Percentiles rank a stretch among this genome's conserved stretches.
Evolutionary conservation across 2,329 filamentous ascomycete genomes (phyloP).

Genomic region (Verruconis gallopava): DNA sequence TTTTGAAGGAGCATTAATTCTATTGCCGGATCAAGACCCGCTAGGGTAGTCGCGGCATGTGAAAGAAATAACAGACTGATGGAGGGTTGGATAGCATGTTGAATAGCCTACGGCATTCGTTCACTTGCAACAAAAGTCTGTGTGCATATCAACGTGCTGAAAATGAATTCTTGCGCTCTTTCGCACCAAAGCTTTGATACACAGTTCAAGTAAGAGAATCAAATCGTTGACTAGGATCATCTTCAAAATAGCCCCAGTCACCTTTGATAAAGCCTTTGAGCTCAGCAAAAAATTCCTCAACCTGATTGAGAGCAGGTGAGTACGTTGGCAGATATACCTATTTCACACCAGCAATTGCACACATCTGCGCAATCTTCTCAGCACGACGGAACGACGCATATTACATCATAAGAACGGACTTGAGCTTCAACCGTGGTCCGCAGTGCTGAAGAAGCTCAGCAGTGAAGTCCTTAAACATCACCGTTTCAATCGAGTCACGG

Average conservation of each 20-base stretch:
- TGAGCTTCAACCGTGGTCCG: slow-evolving; percentile 21
- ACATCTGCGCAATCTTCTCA: slow-evolving; percentile 19
- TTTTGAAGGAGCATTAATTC: too few species aligned
- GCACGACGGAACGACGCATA: slow-evolving; percentile 22
- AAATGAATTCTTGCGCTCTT: too few species aligned
- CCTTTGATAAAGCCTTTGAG: slow-evolving; percentile 17
- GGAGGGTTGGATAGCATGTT: too few species aligned
- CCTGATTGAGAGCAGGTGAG: slow-evolving; percentile 13
- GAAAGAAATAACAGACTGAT: too few species aligned
- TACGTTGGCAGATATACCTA: slow-evolving; percentile 6
- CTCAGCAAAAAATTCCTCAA: slow-evolving; percentile 18
- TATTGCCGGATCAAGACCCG: too few species aligned
- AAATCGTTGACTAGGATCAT: slow-evolving; percentile 8
- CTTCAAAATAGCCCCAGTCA: slow-evolving; percentile 14
- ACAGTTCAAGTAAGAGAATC: too few species aligned
- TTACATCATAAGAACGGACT: slow-evolving; percentile 26
- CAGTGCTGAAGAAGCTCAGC: slow-evolving; percentile 22
- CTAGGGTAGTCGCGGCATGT: too few species aligned
- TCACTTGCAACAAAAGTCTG: too few species aligned
- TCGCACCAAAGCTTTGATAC: too few species aligned
- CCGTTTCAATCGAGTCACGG: slow-evolving; percentile 12
- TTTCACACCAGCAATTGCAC: slow-evolving; percentile 11
- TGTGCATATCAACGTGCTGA: too few species aligned
- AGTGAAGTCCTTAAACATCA: slow-evolving; percentile 14
- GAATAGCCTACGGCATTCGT: too few species aligned